Evolutionary conservation across 2,329 filamentous ascomycete species (phyloP), one percentile per base, ranked within the genome.

Genomic region (Alternaria postmessia): DNA sequence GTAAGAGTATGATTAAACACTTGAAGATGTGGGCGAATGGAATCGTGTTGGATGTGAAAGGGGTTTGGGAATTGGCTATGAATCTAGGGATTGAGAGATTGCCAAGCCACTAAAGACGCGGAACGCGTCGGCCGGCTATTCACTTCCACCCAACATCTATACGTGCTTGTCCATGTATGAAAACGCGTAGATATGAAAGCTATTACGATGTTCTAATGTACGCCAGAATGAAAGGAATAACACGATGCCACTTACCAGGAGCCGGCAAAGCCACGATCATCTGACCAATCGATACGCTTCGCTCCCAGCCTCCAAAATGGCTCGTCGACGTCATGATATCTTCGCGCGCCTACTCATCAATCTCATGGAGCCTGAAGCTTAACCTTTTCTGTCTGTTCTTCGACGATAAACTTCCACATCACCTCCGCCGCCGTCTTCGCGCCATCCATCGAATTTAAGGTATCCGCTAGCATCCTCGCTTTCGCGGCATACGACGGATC

Each of bases 381-480:
- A 18, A 52, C 39, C 57, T 69, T 67, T 51, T 68, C 64, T 0
- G 49, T 49, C 36, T 62, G 57, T 30, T 67, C 66, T 32, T 71
- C 66, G 1, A 71, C 52, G 14, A 74, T 69, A 28, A 75, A 75
- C 49, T 68, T 68, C 73, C 73, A 75, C 72, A 75, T 75, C 3
- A 67, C 66, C 38, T 75, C 69, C 0, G 72, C 73, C 9, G 72
- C 71, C 11, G 63, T 72, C 47, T 66, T 67, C 8, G 73, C 73
- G 12, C 73, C 73, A 51, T 75, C 69, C 71, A 75, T 75, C 5
- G 66, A 56, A 36, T 72, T 72, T 22, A 75, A 41, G 8, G 57
- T 71, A 22, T 75, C 68, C 5, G 65, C 69, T 49, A 75, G 48
- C 20, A 51, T 56, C 51, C 58, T 65, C 34, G 73, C 72, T 18